Percentiles rank a stretch among this genome's conserved stretches.
Evolutionary conservation across 495 filamentous ascomycete species (phyloP).

Genomic region (Rostrohypoxylon terebratum): DNA sequence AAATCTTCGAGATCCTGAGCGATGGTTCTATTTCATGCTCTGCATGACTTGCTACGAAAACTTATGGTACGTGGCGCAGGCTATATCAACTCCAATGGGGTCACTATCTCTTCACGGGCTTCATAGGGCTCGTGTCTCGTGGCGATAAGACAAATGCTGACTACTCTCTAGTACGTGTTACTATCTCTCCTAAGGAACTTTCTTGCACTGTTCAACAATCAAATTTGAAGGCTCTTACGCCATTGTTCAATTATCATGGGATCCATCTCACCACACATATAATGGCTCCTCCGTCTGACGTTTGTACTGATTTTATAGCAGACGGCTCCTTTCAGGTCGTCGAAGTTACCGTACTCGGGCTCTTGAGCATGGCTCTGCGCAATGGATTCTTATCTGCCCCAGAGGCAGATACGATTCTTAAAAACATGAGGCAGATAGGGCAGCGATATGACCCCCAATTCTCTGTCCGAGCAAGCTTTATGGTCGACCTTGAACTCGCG

Average conservation of each 20-base stretch:
- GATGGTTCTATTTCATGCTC: slow-evolving; percentile 47
- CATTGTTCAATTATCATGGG: too few species aligned
- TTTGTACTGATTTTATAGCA: slow-evolving; percentile 23
- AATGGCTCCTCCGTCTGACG: too few species aligned
- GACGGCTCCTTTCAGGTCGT: slow-evolving; percentile 37
- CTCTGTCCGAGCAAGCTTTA: slow-evolving; percentile 38
- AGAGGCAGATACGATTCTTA: slow-evolving; percentile 34
- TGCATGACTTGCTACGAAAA: slow-evolving; percentile 44
- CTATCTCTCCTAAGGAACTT: slow-evolving; percentile 1
- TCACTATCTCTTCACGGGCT: background rate
- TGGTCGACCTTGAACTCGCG: slow-evolving; percentile 44
- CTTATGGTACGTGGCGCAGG: slow-evolving; percentile 38
- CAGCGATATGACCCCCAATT: slow-evolving; percentile 31
- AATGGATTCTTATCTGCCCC: slow-evolving; percentile 29
- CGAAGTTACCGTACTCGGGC: slow-evolving; percentile 34
- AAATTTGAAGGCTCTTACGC: background rate
- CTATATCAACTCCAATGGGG: background rate
- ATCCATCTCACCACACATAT: too few species aligned
- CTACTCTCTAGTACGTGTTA: slow-evolving; percentile 23
- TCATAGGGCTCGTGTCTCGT: background rate
- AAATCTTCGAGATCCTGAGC: slow-evolving; percentile 31
- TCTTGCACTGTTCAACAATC: background rate
- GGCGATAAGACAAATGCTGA: slow-evolving; percentile 20
- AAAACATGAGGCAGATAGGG: slow-evolving; percentile 29
- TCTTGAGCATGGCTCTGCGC: slow-evolving; percentile 45